Evolutionary conservation across 2,329 filamentous ascomycete genomes (phyloP).

Genomic region (Ceratocystiopsis minuta): DNA sequence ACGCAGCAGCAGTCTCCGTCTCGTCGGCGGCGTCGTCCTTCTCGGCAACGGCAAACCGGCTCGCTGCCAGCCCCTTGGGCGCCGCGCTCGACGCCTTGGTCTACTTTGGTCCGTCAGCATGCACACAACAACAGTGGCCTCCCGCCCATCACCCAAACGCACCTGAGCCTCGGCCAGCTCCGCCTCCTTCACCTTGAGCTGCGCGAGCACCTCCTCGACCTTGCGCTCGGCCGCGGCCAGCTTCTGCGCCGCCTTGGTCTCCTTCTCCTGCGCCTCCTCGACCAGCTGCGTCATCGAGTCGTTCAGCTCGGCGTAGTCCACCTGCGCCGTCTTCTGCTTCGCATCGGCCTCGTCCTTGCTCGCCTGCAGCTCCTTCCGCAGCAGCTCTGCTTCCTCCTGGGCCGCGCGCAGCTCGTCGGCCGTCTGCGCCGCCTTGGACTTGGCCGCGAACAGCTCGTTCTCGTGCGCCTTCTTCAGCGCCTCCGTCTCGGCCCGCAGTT

Average conservation of each 20-base stretch:
- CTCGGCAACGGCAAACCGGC: constrained; percentile 27
- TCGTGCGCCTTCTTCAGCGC: constrained; percentile 24
- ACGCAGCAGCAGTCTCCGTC: constrained; percentile 5
- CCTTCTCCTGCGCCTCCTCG: constrained; percentile 33
- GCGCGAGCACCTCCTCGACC: constrained; percentile 32
- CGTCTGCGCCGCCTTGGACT: constrained; percentile 20
- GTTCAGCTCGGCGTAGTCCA: constrained; percentile 45
- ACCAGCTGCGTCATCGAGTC: constrained; percentile 42
- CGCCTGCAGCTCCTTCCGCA: constrained; percentile 34
- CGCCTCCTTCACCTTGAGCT: constrained; percentile 44
- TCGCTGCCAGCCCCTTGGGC: constrained; percentile 34
- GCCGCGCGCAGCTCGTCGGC: constrained; percentile 19
- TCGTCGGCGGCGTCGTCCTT: constrained; percentile 12
- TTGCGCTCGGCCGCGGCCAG: constrained; percentile 34
- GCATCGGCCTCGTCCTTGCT: constrained; percentile 31
- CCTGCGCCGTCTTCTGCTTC: constrained; percentile 34
- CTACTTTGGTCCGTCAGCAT: constrained; percentile 14
- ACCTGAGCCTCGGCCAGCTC: constrained; percentile 46
- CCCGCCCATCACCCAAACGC: not conserved
- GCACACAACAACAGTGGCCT: no score
- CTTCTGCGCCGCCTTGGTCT: constrained; percentile 27
- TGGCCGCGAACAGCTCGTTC: constrained; percentile 16
- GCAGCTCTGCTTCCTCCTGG: constrained; percentile 27
- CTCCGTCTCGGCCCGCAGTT: constrained; percentile 31
- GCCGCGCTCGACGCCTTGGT: constrained; percentile 23